A percentile compares a stretch with the other conserved stretches of the same genome.
Conservation (phyloP, 306 rosid genomes). For the Trichosanthes truncata region DNA sequence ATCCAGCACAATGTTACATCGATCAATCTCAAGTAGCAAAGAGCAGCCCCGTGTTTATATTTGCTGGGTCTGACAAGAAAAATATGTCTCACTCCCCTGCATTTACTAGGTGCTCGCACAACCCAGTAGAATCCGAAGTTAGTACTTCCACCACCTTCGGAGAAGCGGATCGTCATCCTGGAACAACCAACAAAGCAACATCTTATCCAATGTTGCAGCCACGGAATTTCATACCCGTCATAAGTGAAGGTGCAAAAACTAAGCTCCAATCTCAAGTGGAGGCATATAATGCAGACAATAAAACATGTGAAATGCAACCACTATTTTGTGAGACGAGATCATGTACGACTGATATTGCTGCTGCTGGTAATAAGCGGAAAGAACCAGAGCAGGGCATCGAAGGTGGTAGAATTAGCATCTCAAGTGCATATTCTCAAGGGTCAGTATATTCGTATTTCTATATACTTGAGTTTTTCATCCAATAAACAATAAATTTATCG, state of each 20-base stretch:
- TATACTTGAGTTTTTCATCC: not conserved
- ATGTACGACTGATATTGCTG: conserved; percentile 24
- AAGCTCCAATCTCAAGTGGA: conserved; percentile 33
- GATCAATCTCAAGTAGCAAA: conserved; percentile 43
- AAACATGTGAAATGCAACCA: conserved; percentile 29
- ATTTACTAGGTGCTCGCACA: conserved; percentile 30
- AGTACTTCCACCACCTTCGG: conserved; percentile 45
- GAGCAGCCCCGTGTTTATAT: conserved; percentile 42
- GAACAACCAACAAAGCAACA: conserved; percentile 37
- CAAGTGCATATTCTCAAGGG: conserved; percentile 89
- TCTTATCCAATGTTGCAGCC: conserved; percentile 41
- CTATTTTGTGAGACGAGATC: conserved; percentile 25
- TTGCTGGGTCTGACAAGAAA: conserved; percentile 56
- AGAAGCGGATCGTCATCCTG: conserved; percentile 39
- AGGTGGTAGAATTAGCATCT: conserved; percentile 88
- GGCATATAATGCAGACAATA: conserved; percentile 43
- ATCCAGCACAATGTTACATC: conserved; percentile 39
- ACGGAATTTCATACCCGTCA: conserved; percentile 36
- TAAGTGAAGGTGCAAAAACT: conserved; percentile 33
- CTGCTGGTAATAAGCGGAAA: conserved; percentile 52
- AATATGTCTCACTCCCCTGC: conserved; percentile 28
- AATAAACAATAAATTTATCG: not conserved
- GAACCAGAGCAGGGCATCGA: conserved; percentile 67
- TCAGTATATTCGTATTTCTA: conserved; percentile 26
- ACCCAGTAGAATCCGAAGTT: conserved; percentile 43